Percentiles rank a stretch among this genome's conserved stretches.
Conservation (phyloP, 2,329 filamentous ascomycete genomes). For the Stemphylium beticola region DNA sequence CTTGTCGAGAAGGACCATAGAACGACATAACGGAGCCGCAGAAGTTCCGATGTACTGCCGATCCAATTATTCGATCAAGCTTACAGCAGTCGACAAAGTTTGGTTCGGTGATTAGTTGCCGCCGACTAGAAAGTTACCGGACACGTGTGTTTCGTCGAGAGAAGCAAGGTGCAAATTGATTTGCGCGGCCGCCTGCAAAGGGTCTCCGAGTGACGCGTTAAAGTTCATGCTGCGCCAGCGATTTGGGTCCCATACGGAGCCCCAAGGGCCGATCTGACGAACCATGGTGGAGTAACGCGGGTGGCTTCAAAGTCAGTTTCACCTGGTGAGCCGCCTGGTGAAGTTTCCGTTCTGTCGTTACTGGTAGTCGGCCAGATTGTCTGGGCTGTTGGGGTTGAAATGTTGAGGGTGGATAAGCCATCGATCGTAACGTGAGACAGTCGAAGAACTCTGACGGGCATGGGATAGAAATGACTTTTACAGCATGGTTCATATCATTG, state of each 20-base stretch:
- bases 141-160: slow-evolving; percentile 11
- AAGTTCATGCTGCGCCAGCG: slow-evolving; percentile 9
- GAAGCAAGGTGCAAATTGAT: slow-evolving; percentile 1
- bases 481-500: background rate
- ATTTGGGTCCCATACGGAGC: slow-evolving; percentile 3
- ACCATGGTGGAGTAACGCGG: slow-evolving; percentile 15
- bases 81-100: slow-evolving; percentile 5
- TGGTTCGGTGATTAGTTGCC: slow-evolving; percentile 14
- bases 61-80: slow-evolving; percentile 6
- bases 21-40: slow-evolving; percentile 5
- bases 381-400: slow-evolving; percentile 1
- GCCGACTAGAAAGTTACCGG: slow-evolving; percentile 7
- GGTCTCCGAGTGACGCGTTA: slow-evolving; percentile 8
- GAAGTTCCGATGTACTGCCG: slow-evolving; percentile 14
- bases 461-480: background rate
- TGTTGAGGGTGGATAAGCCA: background rate
- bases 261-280: slow-evolving; percentile 4
- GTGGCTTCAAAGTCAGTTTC: slow-evolving; percentile 7
- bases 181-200: slow-evolving; percentile 1
- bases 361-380: slow-evolving; percentile 3
- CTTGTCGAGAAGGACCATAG: slow-evolving; percentile 9
- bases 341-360: slow-evolving; percentile 10
- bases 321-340: slow-evolving; percentile 8
- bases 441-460: too few species aligned
- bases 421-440: background rate